Evolutionary conservation across 1,284 basidiomycete species (phyloP).

Genomic region (Agroathelia rolfsii): DNA sequence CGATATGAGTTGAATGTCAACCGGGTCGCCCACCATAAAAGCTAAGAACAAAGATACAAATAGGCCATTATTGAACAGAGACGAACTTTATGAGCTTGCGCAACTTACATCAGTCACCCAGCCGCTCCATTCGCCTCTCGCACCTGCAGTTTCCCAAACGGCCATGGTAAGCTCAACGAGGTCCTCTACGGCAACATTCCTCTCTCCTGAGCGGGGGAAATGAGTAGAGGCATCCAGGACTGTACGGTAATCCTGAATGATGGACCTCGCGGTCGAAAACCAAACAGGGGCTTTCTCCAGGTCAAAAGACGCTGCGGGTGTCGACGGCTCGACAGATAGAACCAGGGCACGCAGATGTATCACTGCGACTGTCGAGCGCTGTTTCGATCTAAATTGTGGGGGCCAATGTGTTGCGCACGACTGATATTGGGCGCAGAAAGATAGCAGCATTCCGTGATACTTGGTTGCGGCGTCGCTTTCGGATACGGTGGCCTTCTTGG

Average conservation of each 20-base stretch:
- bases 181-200: conserved; percentile 73
- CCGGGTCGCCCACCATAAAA: conserved; percentile 86
- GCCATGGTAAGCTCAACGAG: conserved; percentile 78
- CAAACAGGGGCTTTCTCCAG: conserved; percentile 38
- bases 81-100: background rate
- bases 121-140: conserved; percentile 43
- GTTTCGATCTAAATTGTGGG: conserved; percentile 58
- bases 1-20: conserved; percentile 87
- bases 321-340: conserved; percentile 36
- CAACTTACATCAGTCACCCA: conserved; percentile 68
- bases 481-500: conserved; percentile 34
- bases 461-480: conserved; percentile 28
- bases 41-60: conserved; percentile 26
- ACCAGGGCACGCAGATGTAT: conserved; percentile 69
- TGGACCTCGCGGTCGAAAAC: conserved; percentile 52
- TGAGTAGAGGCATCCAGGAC: conserved; percentile 57
- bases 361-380: conserved; percentile 59
- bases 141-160: conserved; percentile 69
- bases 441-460: no score
- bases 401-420: conserved; percentile 64
- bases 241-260: conserved; percentile 60
- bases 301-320: conserved; percentile 13
- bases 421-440: no score
- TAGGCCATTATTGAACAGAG: conserved; percentile 4
- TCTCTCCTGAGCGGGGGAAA: conserved; percentile 80